A percentile compares a stretch with the other conserved stretches of the same genome.
Evolutionary conservation across 2,329 filamentous ascomycete species (phyloP).

Genomic region (Cladosporium sphaerospermum): DNA sequence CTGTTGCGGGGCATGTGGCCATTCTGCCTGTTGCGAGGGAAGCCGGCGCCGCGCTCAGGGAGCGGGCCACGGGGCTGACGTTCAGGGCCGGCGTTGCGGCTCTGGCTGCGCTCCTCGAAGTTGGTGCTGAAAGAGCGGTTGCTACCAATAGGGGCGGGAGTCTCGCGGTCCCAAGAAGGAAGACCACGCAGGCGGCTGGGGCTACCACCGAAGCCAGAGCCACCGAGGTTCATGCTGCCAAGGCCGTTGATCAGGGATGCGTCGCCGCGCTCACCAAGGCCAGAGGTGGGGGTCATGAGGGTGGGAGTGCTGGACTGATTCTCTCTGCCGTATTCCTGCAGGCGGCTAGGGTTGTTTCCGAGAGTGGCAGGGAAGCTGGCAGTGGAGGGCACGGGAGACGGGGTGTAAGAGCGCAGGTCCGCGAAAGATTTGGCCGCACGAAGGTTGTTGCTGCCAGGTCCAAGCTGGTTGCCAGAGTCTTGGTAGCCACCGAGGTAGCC

Average conservation of each 20-base stretch:
- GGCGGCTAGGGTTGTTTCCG: conserved; percentile 55
- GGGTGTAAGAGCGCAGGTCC: conserved; percentile 88
- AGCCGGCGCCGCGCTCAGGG: conserved; percentile 54
- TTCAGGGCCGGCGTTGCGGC: conserved; percentile 46
- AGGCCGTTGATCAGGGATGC: conserved; percentile 54
- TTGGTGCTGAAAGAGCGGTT: conserved; percentile 56
- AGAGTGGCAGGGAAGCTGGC: conserved; percentile 75
- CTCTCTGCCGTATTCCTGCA: conserved; percentile 53
- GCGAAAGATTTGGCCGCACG: conserved; percentile 95
- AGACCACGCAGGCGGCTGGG: conserved; percentile 55
- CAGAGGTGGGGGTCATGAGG: conserved; percentile 51
- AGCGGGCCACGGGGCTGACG: conserved; percentile 57
- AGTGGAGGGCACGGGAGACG: conserved; percentile 83
- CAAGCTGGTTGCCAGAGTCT: conserved; percentile 60
- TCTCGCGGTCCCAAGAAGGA: conserved; percentile 54
- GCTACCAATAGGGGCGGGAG: conserved; percentile 57
- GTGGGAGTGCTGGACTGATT: conserved; percentile 60
- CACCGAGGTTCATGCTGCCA: conserved; percentile 53
- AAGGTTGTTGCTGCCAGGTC: conserved; percentile 65
- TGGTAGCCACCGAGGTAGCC: conserved; percentile 73
- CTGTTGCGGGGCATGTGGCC: conserved; percentile 57
- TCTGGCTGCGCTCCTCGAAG: conserved; percentile 51
- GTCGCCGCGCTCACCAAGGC: conserved; percentile 26
- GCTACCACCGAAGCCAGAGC: conserved; percentile 44
- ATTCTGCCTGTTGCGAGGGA: conserved; percentile 49